A percentile compares a stretch with the other conserved stretches of the same genome.
phyloP scores from a whole-genome alignment of 2,329 filamentous ascomycete species.

The Pseudodiploospora longispora region DNA sequence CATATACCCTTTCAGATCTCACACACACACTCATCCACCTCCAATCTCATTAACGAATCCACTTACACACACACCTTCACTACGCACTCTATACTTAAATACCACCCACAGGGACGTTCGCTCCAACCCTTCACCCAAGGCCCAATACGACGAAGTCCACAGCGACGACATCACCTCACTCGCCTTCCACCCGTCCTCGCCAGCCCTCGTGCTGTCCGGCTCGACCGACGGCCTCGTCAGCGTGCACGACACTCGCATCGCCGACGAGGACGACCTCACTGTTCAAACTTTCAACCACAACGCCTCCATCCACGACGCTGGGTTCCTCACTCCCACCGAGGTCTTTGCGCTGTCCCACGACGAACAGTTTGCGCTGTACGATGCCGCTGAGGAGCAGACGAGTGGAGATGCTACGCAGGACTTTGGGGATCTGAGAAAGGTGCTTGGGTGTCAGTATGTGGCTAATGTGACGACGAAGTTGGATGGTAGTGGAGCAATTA shows the following conservation, averaged over 20 bases:
- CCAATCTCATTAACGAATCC: neutral
- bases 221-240: constrained; percentile 76
- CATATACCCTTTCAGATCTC: neutral
- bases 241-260: constrained; percentile 61
- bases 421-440: constrained; percentile 62
- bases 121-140: constrained; percentile 34
- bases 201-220: constrained; percentile 60
- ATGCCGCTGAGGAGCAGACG: constrained; percentile 55
- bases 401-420: constrained; percentile 47
- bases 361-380: constrained; percentile 68
- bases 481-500: constrained; percentile 48
- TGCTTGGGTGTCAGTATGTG: constrained; percentile 66
- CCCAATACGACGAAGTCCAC: constrained; percentile 56
- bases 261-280: constrained; percentile 70
- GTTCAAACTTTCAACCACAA: constrained; percentile 72
- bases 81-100: neutral
- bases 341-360: constrained; percentile 71
- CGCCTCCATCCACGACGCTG: constrained; percentile 65
- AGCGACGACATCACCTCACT: constrained; percentile 59
- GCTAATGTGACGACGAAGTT: constrained; percentile 56
- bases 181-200: constrained; percentile 50
- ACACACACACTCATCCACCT: neutral
- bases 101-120: constrained; percentile 47
- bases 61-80: neutral
- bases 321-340: constrained; percentile 56